These are phyloP conservation scores for Arxiozyma bovina DNA, from an alignment of 1,139 yeast species.

Conservation along the genomic window DNA sequence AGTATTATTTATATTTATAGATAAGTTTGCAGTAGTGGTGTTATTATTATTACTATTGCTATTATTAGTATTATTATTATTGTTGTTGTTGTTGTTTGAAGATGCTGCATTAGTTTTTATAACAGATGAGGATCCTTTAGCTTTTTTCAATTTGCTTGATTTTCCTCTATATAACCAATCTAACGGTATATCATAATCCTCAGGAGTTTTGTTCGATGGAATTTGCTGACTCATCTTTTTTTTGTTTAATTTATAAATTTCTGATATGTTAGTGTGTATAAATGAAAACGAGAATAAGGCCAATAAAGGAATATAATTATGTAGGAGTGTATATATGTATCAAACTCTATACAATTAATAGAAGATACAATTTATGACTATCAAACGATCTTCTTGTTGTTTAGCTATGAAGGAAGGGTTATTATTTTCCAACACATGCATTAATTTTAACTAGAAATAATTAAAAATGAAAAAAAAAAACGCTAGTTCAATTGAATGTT, in stretches of 20 bases:
- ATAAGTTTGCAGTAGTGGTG: not conserved
- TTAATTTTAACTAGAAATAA: too few relatives aligned
- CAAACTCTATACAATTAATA: not conserved
- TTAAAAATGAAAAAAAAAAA: too few relatives aligned
- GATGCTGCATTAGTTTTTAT: conserved; percentile 1
- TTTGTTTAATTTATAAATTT: not conserved
- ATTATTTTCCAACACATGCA: not conserved
- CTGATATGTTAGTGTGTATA: not conserved
- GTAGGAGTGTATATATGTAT: not conserved
- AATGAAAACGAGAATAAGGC: not conserved
- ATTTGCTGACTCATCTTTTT: not conserved
- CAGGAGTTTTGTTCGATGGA: not conserved
- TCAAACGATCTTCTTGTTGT: not conserved
- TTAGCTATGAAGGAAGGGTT: not conserved
- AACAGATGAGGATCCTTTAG: conserved; percentile 9
- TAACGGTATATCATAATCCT: conserved; percentile 27
- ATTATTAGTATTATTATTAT: not conserved
- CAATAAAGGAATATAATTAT: not conserved
- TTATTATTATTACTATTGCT: not conserved
- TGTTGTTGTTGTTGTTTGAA: too few relatives aligned
- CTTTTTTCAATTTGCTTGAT: conserved; percentile 8
- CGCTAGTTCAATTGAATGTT: too few relatives aligned
- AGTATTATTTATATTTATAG: not conserved
- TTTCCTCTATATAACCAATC: conserved; percentile 30
- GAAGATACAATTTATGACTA: not conserved